Evolutionary conservation across 2,329 filamentous ascomycete species (phyloP).

Genomic region (Paraconiothyrium sp.): DNA sequence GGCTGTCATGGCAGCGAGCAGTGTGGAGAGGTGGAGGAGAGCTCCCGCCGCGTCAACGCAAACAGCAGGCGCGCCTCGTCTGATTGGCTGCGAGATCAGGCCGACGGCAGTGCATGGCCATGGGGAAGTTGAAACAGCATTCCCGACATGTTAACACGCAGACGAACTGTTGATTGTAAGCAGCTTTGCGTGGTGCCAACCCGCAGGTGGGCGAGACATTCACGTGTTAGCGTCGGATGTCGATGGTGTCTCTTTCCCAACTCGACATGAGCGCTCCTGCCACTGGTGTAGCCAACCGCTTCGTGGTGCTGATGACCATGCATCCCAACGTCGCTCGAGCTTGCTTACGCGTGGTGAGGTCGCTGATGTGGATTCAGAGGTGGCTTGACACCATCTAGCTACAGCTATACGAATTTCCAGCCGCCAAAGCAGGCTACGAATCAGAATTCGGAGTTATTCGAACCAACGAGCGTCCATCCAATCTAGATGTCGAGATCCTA

Average conservation of each 20-base stretch:
- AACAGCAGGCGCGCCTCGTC: constrained; percentile 21
- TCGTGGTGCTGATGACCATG: not conserved
- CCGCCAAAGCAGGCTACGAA: not conserved
- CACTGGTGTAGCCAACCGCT: constrained; percentile 4
- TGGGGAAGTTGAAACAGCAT: constrained; percentile 22
- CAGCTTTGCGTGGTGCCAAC: not conserved
- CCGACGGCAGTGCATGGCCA: constrained; percentile 19
- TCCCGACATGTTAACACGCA: not conserved
- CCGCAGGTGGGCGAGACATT: not conserved
- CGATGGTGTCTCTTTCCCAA: not conserved
- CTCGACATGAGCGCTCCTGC: constrained; percentile 9
- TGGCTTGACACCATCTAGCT: not conserved
- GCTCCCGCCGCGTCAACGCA: constrained; percentile 26
- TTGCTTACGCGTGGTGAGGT: too few species aligned
- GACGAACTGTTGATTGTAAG: not conserved
- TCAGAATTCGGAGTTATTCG: not conserved
- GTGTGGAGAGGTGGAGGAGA: constrained; percentile 26
- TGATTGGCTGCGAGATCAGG: constrained; percentile 32
- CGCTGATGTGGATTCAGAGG: too few species aligned
- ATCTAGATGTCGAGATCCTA: not conserved
- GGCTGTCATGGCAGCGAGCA: constrained; percentile 1
- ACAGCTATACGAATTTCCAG: not conserved
- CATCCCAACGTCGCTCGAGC: too few species aligned
- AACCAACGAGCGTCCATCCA: not conserved
- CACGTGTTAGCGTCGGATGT: constrained; percentile 10